Evolutionary conservation across 2,329 filamentous ascomycete species (phyloP).

Genomic region (Apiospora hydei): DNA sequence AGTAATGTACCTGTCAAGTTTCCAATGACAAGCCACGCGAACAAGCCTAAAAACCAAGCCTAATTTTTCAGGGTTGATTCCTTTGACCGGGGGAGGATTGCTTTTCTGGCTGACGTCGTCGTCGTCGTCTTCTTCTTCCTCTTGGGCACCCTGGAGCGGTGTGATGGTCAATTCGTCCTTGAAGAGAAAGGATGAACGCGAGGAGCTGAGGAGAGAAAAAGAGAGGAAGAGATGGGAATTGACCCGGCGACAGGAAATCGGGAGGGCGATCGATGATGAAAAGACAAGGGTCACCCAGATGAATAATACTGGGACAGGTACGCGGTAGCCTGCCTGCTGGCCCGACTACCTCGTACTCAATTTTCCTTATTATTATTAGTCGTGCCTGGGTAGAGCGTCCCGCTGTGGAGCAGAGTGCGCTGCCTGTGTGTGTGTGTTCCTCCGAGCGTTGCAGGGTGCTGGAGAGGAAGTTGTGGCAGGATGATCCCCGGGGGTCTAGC

Average conservation of each 20-base stretch:
- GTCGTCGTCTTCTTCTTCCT: slow-evolving; percentile 5
- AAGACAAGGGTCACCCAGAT: slow-evolving; percentile 4
- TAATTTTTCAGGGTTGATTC: not conserved
- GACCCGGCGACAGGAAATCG: slow-evolving; percentile 7
- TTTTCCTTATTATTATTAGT: slow-evolving; percentile 9
- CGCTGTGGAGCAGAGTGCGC: slow-evolving; percentile 11
- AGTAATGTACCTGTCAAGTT: slow-evolving; percentile 5
- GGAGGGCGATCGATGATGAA: not conserved
- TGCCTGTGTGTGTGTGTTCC: not conserved
- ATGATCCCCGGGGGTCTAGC: slow-evolving; percentile 9
- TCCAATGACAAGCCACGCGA: slow-evolving; percentile 16
- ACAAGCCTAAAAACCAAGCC: not conserved
- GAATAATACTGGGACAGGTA: slow-evolving; percentile 11
- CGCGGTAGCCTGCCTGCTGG: slow-evolving; percentile 8
- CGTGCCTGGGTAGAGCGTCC: slow-evolving; percentile 5
- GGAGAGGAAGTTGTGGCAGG: not conserved
- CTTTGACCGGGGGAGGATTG: not conserved
- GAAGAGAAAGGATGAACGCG: slow-evolving; percentile 5
- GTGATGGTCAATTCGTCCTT: slow-evolving; percentile 17
- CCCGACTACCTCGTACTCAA: slow-evolving; percentile 14
- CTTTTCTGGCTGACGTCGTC: not conserved
- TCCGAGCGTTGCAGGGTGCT: no score
- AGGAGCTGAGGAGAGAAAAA: slow-evolving; percentile 10
- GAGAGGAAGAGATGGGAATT: not conserved
- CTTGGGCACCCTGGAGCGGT: not conserved